A percentile compares a stretch with the other conserved stretches of the same genome.
Conservation (phyloP, 208 protist species). For the Leishmania tarentolae region DNA sequence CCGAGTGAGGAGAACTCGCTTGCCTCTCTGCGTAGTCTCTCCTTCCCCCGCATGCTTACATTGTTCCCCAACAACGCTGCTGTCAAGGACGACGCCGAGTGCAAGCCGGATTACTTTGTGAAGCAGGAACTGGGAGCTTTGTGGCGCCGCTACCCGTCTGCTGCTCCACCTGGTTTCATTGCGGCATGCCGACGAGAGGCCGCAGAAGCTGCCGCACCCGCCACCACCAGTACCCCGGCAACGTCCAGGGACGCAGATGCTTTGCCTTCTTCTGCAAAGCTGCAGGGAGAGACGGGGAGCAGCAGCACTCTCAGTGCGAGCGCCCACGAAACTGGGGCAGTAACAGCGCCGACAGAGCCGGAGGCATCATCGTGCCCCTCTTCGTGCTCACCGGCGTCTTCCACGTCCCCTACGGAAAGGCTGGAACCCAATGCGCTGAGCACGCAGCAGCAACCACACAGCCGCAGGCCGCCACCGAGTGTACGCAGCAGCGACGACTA, state of each 20-base stretch:
- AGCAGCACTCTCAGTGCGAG: neutral
- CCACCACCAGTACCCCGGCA: neutral
- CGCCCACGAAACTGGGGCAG: neutral
- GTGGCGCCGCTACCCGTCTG: constrained; percentile 32
- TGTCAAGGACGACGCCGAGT: constrained; percentile 47
- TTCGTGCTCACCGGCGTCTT: neutral
- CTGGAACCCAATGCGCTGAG: neutral
- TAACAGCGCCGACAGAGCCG: neutral
- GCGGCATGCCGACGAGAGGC: constrained; percentile 22
- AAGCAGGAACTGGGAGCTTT: constrained; percentile 35
- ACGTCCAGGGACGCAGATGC: neutral
- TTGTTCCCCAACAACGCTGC: constrained; percentile 67
- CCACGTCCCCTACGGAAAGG: neutral
- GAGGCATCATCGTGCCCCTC: neutral
- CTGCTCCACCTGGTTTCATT: constrained; percentile 23
- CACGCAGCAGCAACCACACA: neutral
- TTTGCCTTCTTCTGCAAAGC: neutral
- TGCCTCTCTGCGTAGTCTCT: constrained; percentile 40
- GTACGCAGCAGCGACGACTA: constrained; percentile 16
- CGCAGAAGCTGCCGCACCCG: constrained; percentile 9
- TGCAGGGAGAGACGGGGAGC: neutral
- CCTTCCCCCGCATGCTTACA: constrained; percentile 67
- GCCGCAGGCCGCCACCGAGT: neutral
- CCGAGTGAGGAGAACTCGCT: constrained; percentile 58
- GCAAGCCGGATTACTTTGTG: constrained; percentile 46